A percentile compares a stretch with the other conserved stretches of the same genome.
Conservation (phyloP, 106 monocot species). For the Ottelia alismoides region DNA sequence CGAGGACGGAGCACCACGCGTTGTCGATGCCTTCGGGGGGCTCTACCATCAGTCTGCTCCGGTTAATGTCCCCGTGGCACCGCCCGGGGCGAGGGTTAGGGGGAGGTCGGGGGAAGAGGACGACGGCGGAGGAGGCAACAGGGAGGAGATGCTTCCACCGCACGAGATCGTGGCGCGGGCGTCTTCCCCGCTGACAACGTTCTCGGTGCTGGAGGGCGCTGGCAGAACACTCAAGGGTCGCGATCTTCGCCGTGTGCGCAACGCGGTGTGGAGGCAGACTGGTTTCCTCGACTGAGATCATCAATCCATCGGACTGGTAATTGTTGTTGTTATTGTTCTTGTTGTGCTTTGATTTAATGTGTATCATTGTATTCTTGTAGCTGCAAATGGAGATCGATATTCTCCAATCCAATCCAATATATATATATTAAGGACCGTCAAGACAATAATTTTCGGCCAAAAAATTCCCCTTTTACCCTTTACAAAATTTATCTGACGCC, state of each 20-base stretch:
- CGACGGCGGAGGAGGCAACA: slow-evolving; percentile 13
- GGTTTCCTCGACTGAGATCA: slow-evolving; percentile 79
- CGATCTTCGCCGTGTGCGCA: slow-evolving; percentile 55
- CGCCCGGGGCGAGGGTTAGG: slow-evolving; percentile 7
- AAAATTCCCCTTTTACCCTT: too few species aligned
- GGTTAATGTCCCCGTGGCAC: slow-evolving; percentile 53
- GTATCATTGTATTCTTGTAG: too few species aligned
- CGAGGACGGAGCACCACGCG: slow-evolving; percentile 15
- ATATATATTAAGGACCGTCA: too few species aligned
- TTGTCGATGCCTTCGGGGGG: slow-evolving; percentile 11
- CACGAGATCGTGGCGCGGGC: slow-evolving; percentile 77
- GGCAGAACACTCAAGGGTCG: slow-evolving; percentile 79
- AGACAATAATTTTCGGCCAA: too few species aligned
- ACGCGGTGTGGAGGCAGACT: slow-evolving; percentile 61
- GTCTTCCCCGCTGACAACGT: slow-evolving; percentile 52
- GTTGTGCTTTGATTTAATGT: too few species aligned
- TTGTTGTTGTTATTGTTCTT: too few species aligned
- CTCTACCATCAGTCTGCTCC: slow-evolving; percentile 45
- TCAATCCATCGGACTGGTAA: too few species aligned
- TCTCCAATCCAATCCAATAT: too few species aligned
- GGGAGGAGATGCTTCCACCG: slow-evolving; percentile 63
- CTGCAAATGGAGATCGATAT: too few species aligned
- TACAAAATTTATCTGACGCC: too few species aligned
- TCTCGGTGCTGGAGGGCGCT: slow-evolving; percentile 69
- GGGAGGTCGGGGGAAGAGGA: slow-evolving; percentile 5